These are phyloP conservation scores for Hyphodiscus hymeniophilus DNA, from an alignment of 495 filamentous ascomycete species.

Conservation along the genomic window DNA sequence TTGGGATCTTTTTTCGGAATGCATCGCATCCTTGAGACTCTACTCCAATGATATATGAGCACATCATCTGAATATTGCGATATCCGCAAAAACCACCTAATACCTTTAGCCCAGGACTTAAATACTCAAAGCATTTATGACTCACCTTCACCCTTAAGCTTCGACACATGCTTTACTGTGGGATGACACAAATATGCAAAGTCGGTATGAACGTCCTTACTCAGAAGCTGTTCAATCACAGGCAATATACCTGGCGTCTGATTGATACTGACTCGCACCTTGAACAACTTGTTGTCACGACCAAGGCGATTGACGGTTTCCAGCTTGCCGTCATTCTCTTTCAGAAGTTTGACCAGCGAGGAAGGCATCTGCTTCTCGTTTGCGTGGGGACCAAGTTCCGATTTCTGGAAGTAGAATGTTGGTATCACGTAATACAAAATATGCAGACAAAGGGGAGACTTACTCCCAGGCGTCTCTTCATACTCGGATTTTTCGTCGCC, in stretches of 20 bases:
- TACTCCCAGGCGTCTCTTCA: conserved; percentile 18
- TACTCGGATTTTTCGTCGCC: conserved; percentile 8
- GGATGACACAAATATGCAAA: conserved; percentile 77
- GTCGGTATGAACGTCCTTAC: conserved; percentile 52
- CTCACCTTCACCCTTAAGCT: conserved; percentile 60
- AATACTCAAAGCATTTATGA: background rate
- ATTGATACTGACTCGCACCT: conserved; percentile 46
- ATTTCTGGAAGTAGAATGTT: conserved; percentile 29
- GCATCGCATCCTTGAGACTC: conserved; percentile 45
- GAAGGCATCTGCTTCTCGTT: conserved; percentile 83
- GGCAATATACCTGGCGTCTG: conserved; percentile 62
- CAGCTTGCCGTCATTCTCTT: conserved; percentile 51
- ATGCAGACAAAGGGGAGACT: conserved; percentile 6
- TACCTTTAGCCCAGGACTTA: conserved; percentile 23
- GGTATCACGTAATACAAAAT: conserved; percentile 23
- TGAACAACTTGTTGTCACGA: conserved; percentile 38
- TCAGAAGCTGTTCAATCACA: conserved; percentile 61
- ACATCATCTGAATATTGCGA: conserved; percentile 90
- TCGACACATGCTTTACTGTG: conserved; percentile 69
- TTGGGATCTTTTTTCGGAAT: conserved; percentile 58
- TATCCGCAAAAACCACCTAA: conserved; percentile 89
- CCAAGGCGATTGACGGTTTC: conserved; percentile 47
- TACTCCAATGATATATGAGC: conserved; percentile 63
- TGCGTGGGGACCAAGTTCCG: conserved; percentile 76
- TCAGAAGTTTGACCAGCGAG: conserved; percentile 63